Evolutionary conservation across 2,329 filamentous ascomycete species (phyloP).

Genomic region (Colletotrichum sp.): DNA sequence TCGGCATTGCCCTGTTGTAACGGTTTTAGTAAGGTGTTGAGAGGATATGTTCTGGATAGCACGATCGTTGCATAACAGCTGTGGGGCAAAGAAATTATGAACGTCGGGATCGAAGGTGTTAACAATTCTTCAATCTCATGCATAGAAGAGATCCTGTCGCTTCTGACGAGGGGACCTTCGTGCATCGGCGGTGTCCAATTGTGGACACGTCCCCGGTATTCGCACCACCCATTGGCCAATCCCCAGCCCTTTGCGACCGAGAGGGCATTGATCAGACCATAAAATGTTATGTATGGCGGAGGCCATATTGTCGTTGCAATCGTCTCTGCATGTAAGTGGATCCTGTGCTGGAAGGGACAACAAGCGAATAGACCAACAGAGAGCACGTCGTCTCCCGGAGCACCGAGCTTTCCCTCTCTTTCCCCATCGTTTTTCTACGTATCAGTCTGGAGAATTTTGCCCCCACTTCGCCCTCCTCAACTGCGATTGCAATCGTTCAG

Average conservation of each 20-base stretch:
- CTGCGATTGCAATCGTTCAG: not conserved
- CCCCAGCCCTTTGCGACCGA: too few species aligned
- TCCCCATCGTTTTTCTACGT: not conserved
- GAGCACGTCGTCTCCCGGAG: not conserved
- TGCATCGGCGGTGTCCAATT: not conserved
- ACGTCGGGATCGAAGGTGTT: too few species aligned
- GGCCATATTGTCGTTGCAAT: not conserved
- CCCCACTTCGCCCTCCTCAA: not conserved
- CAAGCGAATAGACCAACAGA: not conserved
- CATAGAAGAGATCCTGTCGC: too few species aligned
- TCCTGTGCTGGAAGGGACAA: not conserved
- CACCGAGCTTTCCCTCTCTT: not conserved
- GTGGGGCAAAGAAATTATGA: too few species aligned
- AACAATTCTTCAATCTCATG: too few species aligned
- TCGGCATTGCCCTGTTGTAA: too few species aligned
- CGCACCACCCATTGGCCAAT: not conserved
- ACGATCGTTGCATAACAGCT: too few species aligned
- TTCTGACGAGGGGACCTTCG: too few species aligned
- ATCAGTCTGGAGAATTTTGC: not conserved
- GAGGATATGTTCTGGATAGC: too few species aligned
- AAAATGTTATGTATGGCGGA: not conserved
- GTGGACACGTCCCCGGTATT: not conserved
- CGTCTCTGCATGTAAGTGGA: not conserved
- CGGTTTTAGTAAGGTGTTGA: too few species aligned
- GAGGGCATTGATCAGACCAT: not conserved